Evolutionary conservation across 2,329 filamentous ascomycete genomes (phyloP), one percentile per base, ranked within the genome.

Genomic region (Verticillium nubilum): DNA sequence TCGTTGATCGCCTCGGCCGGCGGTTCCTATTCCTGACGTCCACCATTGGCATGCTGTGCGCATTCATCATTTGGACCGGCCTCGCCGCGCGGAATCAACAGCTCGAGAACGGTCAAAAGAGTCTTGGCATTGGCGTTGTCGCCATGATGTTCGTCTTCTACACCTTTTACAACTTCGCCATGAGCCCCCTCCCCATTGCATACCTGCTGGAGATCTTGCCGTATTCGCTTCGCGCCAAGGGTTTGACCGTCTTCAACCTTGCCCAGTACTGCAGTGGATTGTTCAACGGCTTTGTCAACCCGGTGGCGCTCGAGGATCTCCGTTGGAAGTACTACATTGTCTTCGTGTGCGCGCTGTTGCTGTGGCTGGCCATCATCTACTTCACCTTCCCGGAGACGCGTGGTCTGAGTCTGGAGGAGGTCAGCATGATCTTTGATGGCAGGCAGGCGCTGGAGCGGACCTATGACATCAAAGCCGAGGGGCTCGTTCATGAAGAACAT

Each of bases 221-320:
- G 6, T 81, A 80, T 72, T 76, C 76, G 67, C 74, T 81, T 59
- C 68, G 76, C 64, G 67, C 80, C 73, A 75, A 84, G 83, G 70
- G 82, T 70, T 65, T 82, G 57, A 81, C 81, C 79, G 71, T 85
- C 66, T 80, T 85, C 75, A 84, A 84, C 72, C 71, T 85, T 64
- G 78, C 75, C 59, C 76, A 85, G 57, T 81, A 85, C 71, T 75
- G 78, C 27, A 79, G 80, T 13, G 72, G 86, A 58, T 78, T 80
- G 58, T 78, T 86, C 67, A 84, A 83, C 70, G 73, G 72, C 62
- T 79, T 80, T 66, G 78, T 77, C 69, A 85, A 86, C 74, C 80
- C 81, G 3, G 70, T 82, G 23, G 82, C 81, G 15, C 83, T 84
- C 66, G 66, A 79, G 2, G 71, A 76, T 52, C 77, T 27, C n/a